Evolutionary conservation across 495 filamentous ascomycete genomes (phyloP).

Genomic region (Penicillium pancosmium): DNA sequence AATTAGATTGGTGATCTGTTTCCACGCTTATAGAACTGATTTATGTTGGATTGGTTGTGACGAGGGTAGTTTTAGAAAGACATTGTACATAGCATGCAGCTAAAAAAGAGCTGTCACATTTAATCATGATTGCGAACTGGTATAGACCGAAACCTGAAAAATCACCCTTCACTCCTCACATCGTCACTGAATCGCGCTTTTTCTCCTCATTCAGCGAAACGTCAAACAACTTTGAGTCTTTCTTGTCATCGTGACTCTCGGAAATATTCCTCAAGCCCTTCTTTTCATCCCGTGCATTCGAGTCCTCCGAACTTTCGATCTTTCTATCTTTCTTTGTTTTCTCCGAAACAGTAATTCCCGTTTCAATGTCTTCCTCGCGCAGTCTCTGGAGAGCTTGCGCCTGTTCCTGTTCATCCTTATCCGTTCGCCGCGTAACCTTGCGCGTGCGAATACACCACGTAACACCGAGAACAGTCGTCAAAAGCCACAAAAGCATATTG

Average conservation of each 20-base stretch:
- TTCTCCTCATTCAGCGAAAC: background rate
- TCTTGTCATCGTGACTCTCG: background rate
- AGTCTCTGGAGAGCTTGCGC: background rate
- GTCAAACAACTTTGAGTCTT: background rate
- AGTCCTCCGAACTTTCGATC: background rate
- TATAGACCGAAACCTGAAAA: background rate
- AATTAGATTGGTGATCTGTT: constrained; percentile 25
- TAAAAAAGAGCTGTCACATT: no score
- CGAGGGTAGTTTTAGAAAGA: background rate
- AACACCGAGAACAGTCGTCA: constrained; percentile 45
- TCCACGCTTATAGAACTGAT: background rate
- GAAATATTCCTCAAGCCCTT: background rate
- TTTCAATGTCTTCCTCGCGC: background rate
- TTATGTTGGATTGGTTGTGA: background rate
- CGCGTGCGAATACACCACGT: constrained; percentile 22
- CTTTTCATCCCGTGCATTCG: background rate
- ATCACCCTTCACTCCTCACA: background rate
- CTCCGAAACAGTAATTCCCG: background rate
- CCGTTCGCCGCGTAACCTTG: constrained; percentile 11
- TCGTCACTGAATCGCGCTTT: background rate
- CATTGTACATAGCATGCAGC: background rate
- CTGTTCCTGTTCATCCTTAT: constrained; percentile 2
- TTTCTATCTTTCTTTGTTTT: background rate
- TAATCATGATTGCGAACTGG: no score
- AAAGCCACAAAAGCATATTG: constrained; percentile 68